These are phyloP conservation scores for Sextonia rubra DNA, from an alignment of 164 flowering plant genomes.

Conservation along the genomic window DNA sequence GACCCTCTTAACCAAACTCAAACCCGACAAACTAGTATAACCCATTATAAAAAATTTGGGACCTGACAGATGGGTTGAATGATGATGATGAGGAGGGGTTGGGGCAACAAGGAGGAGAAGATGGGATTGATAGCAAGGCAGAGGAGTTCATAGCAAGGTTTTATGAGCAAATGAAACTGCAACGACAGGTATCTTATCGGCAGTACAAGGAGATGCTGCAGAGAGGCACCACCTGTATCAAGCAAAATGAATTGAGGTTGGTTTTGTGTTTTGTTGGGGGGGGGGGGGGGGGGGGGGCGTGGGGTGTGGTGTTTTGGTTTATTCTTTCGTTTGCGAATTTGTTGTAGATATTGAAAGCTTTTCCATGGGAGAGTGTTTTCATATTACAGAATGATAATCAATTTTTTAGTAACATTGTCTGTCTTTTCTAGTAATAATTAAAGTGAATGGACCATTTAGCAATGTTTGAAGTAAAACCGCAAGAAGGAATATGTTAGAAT, in stretches of 20 bases:
- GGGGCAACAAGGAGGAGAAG: slow-evolving; percentile 18
- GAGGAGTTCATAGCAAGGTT: slow-evolving; percentile 69
- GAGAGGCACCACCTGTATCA: slow-evolving; percentile 12
- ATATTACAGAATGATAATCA: not conserved
- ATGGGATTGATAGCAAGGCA: slow-evolving; percentile 58
- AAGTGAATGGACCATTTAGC: not conserved
- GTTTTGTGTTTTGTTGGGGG: not conserved
- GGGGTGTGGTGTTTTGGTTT: not conserved
- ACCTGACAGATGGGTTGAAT: slow-evolving; percentile 2
- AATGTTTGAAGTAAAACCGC: no score
- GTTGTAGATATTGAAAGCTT: slow-evolving; percentile 2
- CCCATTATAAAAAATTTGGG: no score
- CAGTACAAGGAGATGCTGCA: slow-evolving; percentile 33
- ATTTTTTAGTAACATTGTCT: no score
- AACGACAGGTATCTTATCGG: slow-evolving; percentile 56
- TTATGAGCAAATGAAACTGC: slow-evolving; percentile 58
- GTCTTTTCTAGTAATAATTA: no score
- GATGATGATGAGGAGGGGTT: slow-evolving; percentile 24
- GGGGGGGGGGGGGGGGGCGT: not conserved
- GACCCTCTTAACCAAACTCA: no score
- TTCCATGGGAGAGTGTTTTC: not conserved
- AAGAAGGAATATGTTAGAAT: no score
- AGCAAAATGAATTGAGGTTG: not conserved
- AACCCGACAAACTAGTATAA: no score
- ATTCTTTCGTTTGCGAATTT: not conserved